Base-by-base conservation (phyloP, 1,284 basidiomycete species). In the Albatrellus sp. region DNA sequence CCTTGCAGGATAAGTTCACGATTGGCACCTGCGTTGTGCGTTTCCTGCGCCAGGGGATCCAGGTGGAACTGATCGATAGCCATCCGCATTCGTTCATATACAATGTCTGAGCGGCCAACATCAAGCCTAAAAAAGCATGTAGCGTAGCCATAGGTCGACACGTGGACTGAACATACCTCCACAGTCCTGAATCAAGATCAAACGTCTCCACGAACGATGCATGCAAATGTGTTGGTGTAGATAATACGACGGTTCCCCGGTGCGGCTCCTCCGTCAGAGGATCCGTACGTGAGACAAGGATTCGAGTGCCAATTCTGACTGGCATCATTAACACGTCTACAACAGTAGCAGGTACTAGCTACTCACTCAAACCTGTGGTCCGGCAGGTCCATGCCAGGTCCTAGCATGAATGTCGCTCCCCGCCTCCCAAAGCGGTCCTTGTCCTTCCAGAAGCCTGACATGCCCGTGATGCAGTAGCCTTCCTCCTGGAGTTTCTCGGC, bases 401-500 rank as follows among this genome's bases (percentile, higher is more conserved):
- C 77, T 1, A 76, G 54, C 0, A 60, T 54, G 53, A 88, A 86
- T 5, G 67, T 67, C 1, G 79, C 83, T 6, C 80, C 67, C 2
- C 73, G 76, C 43, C 71, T 67, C 1, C 80, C 81, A 56, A 71
- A 75, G 39, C 72, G 68, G 14, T 67, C 72, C n/a, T 65, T 67
- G 43, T 76, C 66, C 20, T 77, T 59, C 80, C 80, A 84, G 54
- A 69, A 85, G 0, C 72, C 82, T 10, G 61, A 68, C 33, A 89
- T 60, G 11, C 66, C 74, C 0, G 75, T 77, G 24, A 89, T 54
- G 45, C 77, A 75, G 57, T 82, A 88, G 0, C 87, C 87, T 54
- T 84, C 80, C 19, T 70, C 61, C 47, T 68, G 61, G 34, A 90
- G 63, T 35, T 72, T 68, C 20, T 70, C 64, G 4, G 79, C 48